Base-by-base conservation (phyloP, 2,329 filamentous ascomycete species). In the Falciphora oryzae region DNA sequence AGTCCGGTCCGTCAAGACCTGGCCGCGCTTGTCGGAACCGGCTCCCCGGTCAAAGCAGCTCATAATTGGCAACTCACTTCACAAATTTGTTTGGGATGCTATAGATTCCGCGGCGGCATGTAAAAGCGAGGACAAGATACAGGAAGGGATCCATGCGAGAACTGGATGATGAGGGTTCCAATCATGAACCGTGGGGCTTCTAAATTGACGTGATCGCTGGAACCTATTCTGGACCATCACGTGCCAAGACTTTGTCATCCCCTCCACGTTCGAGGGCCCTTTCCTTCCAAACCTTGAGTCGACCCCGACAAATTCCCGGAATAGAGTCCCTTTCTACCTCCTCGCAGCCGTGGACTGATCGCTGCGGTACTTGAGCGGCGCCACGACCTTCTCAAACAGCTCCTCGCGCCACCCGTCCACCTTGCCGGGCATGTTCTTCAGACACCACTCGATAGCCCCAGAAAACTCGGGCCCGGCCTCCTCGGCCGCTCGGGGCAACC, bases 381-480 rank as follows among this genome's bases (percentile, higher is more conserved):
- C 27, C 5, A 35, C 58, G 2, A 38, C 29, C 22, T 35, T n/a
- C 16, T 38, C 58, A n/a, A n/a, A 38, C 22, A 60, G 3, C 58
- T 13, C 29, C 28, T 32, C 29, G 57, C 57, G 16, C 22, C 58
- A 25, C 31, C 13, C 2, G 25, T 31, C 31, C 29, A 32, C 6
- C 28, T 25, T 35, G 27, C 58, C 29, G 28, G 58, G 16, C 31
- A 2, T 60, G 16, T 35, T 60, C 29, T 35, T 29, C 6, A 59
- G 57, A n/a, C 57, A 59, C 57, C 57, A 29, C 8, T 29, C 27
- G 11, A 59, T 29, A 4, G 57, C 57, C 10, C 25, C 53, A 3
- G 57, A n/a, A 25, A 59, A 59, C 57, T 59, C 57, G n/a, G n/a
- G 57, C n/a, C 57, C 57, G 25, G n/a, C 57, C 10, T 59, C 25